Evolutionary conservation across 116 monocot species (phyloP).

Genomic region (Phalaenopsis hybrid): DNA sequence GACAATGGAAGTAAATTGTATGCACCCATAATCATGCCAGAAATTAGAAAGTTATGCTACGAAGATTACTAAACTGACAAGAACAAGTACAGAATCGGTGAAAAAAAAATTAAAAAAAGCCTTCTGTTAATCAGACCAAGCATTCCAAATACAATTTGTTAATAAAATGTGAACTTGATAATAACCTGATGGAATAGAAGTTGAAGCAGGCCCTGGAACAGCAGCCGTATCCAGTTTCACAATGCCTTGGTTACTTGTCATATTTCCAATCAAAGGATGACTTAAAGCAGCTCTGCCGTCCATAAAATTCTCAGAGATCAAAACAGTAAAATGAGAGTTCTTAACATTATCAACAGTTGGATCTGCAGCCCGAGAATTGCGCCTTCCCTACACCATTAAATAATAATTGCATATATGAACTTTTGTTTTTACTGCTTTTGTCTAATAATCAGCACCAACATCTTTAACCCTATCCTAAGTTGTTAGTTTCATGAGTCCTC

Average conservation of each 20-base stretch:
- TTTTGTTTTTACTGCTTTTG: too few species aligned
- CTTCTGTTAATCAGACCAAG: neutral
- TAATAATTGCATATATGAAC: neutral
- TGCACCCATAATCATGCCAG: neutral
- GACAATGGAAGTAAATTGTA: neutral
- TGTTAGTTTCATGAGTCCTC: neutral
- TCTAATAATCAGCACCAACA: too few species aligned
- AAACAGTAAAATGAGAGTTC: slow-evolving; percentile 68
- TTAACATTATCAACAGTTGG: slow-evolving; percentile 55
- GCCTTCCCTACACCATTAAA: slow-evolving; percentile 52
- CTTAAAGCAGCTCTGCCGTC: slow-evolving; percentile 73
- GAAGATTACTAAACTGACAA: neutral
- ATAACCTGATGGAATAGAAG: slow-evolving; percentile 52
- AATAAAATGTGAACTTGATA: neutral
- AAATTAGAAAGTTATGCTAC: neutral
- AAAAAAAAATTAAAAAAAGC: neutral
- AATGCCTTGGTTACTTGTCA: slow-evolving; percentile 37
- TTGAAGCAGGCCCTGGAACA: slow-evolving; percentile 29
- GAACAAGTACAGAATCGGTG: neutral
- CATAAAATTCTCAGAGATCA: slow-evolving; percentile 81
- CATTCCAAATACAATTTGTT: neutral
- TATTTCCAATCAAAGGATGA: slow-evolving; percentile 34
- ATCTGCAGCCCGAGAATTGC: slow-evolving; percentile 59
- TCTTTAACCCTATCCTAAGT: too few species aligned
- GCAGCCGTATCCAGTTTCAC: slow-evolving; percentile 44